Base-by-base conservation (phyloP, 495 filamentous ascomycete genomes). In the Xylaria curta region DNA sequence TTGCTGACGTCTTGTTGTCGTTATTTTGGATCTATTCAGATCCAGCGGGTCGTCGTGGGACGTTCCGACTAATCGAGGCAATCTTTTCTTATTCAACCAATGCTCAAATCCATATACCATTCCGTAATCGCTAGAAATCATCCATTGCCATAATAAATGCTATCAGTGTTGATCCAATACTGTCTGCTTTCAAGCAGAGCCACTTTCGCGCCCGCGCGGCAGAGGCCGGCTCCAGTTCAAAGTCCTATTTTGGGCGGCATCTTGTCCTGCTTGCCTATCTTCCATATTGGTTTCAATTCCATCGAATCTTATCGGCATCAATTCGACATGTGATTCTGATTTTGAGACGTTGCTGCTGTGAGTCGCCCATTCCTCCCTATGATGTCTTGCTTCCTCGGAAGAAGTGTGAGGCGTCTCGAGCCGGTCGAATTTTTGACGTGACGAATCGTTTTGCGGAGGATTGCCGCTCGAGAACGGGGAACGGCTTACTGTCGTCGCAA, bases 341-440 rank as follows among this genome's bases (percentile, higher is more conserved):
- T n/a, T 28, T 10, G 53, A 26, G 1, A 13, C 26, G 36, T 19
- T 54, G 28, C 10, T 13, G 46, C 31, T n/a, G 12, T 21, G 58
- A 21, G 75, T 69, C 13, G 73, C 47, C 76, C 76, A 78, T 46
- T 78, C 75, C 38, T 75, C 60, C 62, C 74, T 74, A 0, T 7
- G 38, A 6, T 33, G 38, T 63, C 73, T 76, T 31, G 62, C 56
- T 15, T 70, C 60, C 4, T 67, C 70, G 28, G 72, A 59, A 64
- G 65, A 74, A 47, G 1, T 47, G 70, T 61, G 72, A 64, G 38
- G 63, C 71, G 26, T 72, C 60, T 33, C 68, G 58, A 31, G 40
- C 33, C 47, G 68, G 59, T 21, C 59, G 65, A 67, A 68, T 19
- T 12, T 68, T 46, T 68, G 66, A 12, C 12, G n/a, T 12, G 53